phyloP scores from a whole-genome alignment of 192 early-diverging fungal genomes.

The Backusella sp. region DNA sequence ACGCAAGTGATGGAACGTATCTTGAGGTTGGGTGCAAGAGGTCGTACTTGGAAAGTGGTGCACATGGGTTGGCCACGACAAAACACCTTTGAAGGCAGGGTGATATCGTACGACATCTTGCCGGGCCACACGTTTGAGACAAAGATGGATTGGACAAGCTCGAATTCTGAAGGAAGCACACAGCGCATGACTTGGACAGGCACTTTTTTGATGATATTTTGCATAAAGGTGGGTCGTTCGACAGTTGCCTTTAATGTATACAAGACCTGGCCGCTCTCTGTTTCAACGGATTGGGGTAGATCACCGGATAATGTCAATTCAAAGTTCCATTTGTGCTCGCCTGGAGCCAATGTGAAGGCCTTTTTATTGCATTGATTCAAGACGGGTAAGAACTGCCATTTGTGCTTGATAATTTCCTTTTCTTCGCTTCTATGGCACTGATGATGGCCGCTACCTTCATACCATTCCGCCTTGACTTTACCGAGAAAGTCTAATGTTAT shows the following conservation, averaged over 20 bases:
- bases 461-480: slow-evolving; percentile 48
- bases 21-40: slow-evolving; percentile 45
- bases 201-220: slow-evolving; percentile 36
- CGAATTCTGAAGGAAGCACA: slow-evolving; percentile 47
- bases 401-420: slow-evolving; percentile 44
- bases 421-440: slow-evolving; percentile 33
- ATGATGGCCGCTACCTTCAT: slow-evolving; percentile 34
- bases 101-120: slow-evolving; percentile 57
- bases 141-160: slow-evolving; percentile 47
- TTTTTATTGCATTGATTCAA: slow-evolving; percentile 33
- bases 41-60: slow-evolving; percentile 45
- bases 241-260: slow-evolving; percentile 52
- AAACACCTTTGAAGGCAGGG: slow-evolving; percentile 50
- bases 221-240: slow-evolving; percentile 50
- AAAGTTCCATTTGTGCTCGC: slow-evolving; percentile 49
- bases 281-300: slow-evolving; percentile 54
- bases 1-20: slow-evolving; percentile 41
- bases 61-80: slow-evolving; percentile 52
- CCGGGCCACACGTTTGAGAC: slow-evolving; percentile 56
- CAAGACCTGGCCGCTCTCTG: slow-evolving; percentile 43
- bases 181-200: slow-evolving; percentile 46
- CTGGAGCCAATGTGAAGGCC: slow-evolving; percentile 29
- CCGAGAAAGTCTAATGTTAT: slow-evolving; percentile 52
- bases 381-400: slow-evolving; percentile 50
- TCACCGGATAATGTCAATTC: slow-evolving; percentile 55